Base-by-base conservation (phyloP, 805 yeast genomes). In the Suhomyces sp. region DNA sequence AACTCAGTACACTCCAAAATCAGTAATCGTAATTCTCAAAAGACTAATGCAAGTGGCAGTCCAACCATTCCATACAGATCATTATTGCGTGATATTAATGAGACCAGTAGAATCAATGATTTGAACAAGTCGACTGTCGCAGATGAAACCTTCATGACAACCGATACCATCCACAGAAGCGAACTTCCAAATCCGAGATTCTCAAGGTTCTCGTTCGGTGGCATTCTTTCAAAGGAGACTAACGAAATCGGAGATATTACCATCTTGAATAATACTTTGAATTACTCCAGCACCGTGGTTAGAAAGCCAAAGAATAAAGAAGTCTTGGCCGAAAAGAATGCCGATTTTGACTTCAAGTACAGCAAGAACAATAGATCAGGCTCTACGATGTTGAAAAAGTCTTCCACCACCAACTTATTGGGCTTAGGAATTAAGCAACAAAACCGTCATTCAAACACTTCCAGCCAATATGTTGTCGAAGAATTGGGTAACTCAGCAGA, bases 131-230 rank as follows among this genome's bases (percentile, higher is more conserved):
- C 27, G 17, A 48, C 53, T 33, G 13, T 44, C 39, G 47, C 47
- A 37, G 22, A 50, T 50, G 45, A 49, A 29, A 48, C 56, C 52
- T 44, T 20, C 46, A 50, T 21, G 51, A 49, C 46, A 19, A 33
- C 39, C 19, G 50, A 47, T 17, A 45, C 46, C 12, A 40, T 39
- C 8, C 44, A 33, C 10, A 39, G 43, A 25, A 43, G 43, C 37
- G 65, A 54, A 7, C 60, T 71, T 35, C 79, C 79, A 6, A 75
- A 75, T 48, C 78, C 78, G 9, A 59, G 74, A 33, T 75, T 75
- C 50, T 75, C 79, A 0, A 63, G 71, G 35, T 65, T 75, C 48
- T 73, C 79, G 0, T 72, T 75, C 58, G 72, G 73, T 47, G 77
- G 75, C 2, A 58, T 74, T 21, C 52, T 57, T 19, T 43, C 46